These are phyloP conservation scores for Ophiosphaerella herpotricha DNA, from an alignment of 2,329 filamentous ascomycete species.

Conservation along the genomic window DNA sequence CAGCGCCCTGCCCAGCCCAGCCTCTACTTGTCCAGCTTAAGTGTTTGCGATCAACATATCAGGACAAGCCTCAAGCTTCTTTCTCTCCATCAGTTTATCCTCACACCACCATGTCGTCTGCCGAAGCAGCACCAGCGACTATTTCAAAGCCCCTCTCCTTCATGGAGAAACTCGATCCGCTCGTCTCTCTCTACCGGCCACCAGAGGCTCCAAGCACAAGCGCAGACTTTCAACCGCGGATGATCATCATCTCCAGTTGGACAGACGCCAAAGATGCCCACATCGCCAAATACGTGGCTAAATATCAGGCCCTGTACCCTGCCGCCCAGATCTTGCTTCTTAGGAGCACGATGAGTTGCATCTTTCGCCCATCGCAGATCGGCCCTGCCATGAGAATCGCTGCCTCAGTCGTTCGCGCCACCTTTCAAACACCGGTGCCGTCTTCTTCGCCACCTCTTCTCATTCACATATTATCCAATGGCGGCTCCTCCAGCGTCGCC, in stretches of 20 bases:
- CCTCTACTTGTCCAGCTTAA: too few relatives aligned
- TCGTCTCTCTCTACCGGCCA: conserved; percentile 10
- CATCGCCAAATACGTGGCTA: conserved; percentile 11
- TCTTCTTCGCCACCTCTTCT: conserved; percentile 11
- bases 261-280: conserved; percentile 11
- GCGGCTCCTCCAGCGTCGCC: conserved; percentile 12
- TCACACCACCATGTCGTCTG: conserved; percentile 8
- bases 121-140: conserved; percentile 3
- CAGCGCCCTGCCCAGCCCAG: too few relatives aligned
- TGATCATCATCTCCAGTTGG: conserved; percentile 12
- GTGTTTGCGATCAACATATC: too few relatives aligned
- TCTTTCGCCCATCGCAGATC: conserved; percentile 11
- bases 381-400: conserved; percentile 11
- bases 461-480: conserved; percentile 10
- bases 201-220: conserved; percentile 2
- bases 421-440: conserved; percentile 6
- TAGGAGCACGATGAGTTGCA: conserved; percentile 11
- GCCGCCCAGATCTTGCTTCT: conserved; percentile 9
- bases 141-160: conserved; percentile 6
- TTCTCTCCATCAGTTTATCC: conserved; percentile 1
- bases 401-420: conserved; percentile 6
- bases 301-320: conserved; percentile 11
- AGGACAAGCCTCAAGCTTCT: not conserved
- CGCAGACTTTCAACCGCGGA: conserved; percentile 9
- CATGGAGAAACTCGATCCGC: conserved; percentile 12